Evolutionary conservation across 2,329 filamentous ascomycete genomes (phyloP).

Genomic region (Coniochaeta hoffmannii): DNA sequence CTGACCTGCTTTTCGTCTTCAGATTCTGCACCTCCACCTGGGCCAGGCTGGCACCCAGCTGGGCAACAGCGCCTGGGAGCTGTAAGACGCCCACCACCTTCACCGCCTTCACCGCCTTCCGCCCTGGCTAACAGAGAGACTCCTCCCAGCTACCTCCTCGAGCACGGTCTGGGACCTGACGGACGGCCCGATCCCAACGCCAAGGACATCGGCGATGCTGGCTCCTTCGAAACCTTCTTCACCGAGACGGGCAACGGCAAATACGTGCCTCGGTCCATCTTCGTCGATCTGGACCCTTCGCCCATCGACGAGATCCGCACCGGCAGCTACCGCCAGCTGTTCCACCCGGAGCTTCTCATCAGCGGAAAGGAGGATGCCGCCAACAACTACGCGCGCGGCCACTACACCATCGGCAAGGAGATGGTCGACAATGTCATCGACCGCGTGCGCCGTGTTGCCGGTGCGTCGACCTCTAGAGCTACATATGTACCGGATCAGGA

Average conservation of each 20-base stretch:
- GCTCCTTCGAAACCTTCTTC: slow-evolving; percentile 68
- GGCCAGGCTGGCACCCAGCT: slow-evolving; percentile 68
- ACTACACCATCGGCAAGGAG: slow-evolving; percentile 73
- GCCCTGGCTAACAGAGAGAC: slow-evolving; percentile 15
- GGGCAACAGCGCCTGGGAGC: slow-evolving; percentile 69
- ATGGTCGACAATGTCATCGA: slow-evolving; percentile 66
- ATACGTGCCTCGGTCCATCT: slow-evolving; percentile 65
- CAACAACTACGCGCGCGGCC: slow-evolving; percentile 71
- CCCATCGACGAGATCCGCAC: slow-evolving; percentile 69
- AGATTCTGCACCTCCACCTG: slow-evolving; percentile 58
- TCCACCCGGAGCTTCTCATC: slow-evolving; percentile 65
- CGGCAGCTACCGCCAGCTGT: slow-evolving; percentile 59
- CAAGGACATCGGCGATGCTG: slow-evolving; percentile 51
- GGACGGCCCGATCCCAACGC: slow-evolving; percentile 56
- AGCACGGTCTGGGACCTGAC: slow-evolving; percentile 61
- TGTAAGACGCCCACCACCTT: slow-evolving; percentile 44
- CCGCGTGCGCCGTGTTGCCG: slow-evolving; percentile 60
- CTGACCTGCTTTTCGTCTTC: slow-evolving; percentile 7
- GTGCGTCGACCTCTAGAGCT: slow-evolving; percentile 31
- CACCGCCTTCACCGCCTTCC: slow-evolving; percentile 6
- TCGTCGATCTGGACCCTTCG: slow-evolving; percentile 65
- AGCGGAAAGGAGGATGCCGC: slow-evolving; percentile 71
- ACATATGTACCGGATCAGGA: too few species aligned
- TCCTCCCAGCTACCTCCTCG: slow-evolving; percentile 56
- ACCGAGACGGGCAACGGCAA: slow-evolving; percentile 65